Conservation (phyloP, 768 basidiomycete genomes). For the Cubamyces sp. region DNA sequence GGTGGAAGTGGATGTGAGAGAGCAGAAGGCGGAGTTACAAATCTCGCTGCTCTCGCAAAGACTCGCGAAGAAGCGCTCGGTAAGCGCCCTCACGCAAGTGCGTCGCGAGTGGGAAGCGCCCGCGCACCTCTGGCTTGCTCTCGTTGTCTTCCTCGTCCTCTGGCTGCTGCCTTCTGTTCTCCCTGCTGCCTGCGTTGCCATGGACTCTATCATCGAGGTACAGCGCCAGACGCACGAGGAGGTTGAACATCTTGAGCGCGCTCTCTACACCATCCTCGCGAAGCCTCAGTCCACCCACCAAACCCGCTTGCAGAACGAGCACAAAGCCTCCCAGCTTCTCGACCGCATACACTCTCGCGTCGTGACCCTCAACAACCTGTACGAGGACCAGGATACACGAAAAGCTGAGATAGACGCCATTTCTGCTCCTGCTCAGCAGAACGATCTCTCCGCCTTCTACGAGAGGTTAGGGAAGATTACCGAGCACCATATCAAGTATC, state of each 20-base stretch:
- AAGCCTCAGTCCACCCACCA: slow-evolving; percentile 67
- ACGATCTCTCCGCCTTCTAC: slow-evolving; percentile 94
- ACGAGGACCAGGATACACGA: slow-evolving; percentile 76
- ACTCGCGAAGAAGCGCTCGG: background rate
- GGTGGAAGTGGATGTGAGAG: slow-evolving; percentile 44
- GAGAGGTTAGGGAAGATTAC: slow-evolving; percentile 93
- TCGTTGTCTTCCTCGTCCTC: slow-evolving; percentile 9
- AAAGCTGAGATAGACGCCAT: slow-evolving; percentile 68
- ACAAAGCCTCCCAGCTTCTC: slow-evolving; percentile 89
- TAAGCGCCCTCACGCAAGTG: slow-evolving; percentile 23
- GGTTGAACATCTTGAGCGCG: slow-evolving; percentile 88
- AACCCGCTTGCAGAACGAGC: slow-evolving; percentile 71
- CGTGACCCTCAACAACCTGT: slow-evolving; percentile 66
- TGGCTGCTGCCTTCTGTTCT: background rate
- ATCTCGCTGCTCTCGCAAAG: slow-evolving; percentile 25
- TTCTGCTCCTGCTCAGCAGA: slow-evolving; percentile 55
- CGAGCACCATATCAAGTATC: slow-evolving; percentile 96
- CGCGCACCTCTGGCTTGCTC: slow-evolving; percentile 7
- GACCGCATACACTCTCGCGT: slow-evolving; percentile 78
- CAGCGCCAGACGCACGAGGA: slow-evolving; percentile 96
- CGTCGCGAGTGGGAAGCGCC: too few relatives aligned
- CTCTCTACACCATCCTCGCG: slow-evolving; percentile 82
- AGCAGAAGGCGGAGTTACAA: slow-evolving; percentile 60
- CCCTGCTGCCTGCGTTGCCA: slow-evolving; percentile 36
- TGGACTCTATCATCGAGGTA: slow-evolving; percentile 95